These are phyloP conservation scores for Penicillium taxi DNA, from an alignment of 495 filamentous ascomycete species.

Conservation along the genomic window DNA sequence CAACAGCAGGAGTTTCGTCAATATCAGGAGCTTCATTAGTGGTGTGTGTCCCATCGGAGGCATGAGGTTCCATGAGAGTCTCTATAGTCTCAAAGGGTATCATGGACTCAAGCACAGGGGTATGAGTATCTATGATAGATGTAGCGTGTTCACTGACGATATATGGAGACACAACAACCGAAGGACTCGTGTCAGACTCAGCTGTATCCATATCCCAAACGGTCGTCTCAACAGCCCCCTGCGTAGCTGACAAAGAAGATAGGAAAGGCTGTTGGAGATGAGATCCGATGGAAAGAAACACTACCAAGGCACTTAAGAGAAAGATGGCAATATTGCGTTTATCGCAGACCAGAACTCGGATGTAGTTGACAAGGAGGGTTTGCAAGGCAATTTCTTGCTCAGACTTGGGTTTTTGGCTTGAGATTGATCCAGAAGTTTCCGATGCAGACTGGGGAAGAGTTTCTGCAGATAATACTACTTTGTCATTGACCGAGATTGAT, in stretches of 20 bases:
- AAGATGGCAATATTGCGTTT: constrained; percentile 62
- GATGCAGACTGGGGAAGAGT: neutral
- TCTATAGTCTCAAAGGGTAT: neutral
- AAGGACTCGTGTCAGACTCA: no score
- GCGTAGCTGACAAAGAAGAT: constrained; percentile 4
- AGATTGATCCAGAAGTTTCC: neutral
- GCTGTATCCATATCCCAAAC: neutral
- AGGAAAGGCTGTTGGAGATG: constrained; percentile 6
- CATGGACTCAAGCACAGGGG: neutral
- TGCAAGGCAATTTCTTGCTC: constrained; percentile 38
- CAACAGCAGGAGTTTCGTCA: no score
- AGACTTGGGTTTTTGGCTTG: constrained; percentile 1
- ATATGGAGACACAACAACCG: neutral
- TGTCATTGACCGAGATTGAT: neutral
- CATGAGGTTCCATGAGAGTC: no score
- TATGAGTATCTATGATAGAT: no score
- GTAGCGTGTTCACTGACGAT: neutral
- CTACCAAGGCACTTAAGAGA: constrained; percentile 50
- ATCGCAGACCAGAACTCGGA: constrained; percentile 60
- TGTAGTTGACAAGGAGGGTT: constrained; percentile 59
- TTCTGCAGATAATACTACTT: no score
- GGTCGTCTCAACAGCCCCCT: constrained; percentile 5
- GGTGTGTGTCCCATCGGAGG: no score
- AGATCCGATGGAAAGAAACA: constrained; percentile 41
- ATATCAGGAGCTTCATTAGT: no score